Evolutionary conservation across 164 flowering plant species (phyloP), one percentile per base, ranked within the genome.

Genomic region (Umbilicus rupestris): DNA sequence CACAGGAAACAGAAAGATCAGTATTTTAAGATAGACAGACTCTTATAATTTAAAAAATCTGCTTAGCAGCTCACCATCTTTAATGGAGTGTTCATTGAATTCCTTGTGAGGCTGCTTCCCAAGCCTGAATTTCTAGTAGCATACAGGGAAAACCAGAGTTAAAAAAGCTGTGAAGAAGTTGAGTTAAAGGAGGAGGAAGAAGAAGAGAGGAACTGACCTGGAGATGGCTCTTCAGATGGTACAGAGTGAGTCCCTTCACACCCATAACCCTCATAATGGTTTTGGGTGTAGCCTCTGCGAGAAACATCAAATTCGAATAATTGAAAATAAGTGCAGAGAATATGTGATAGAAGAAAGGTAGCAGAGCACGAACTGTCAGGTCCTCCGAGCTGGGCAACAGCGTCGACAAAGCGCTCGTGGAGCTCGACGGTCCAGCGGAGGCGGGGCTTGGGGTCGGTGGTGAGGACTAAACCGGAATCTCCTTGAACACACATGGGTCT

Each of bases 91-190:
- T 76, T 94, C 99, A 73, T 76, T 87, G 82, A 85, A 91, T 29
- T 94, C 99, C 79, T 91, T 94, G 76, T 91, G 97, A n/a, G 99
- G 99, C 69, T 94, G 96, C 82, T 94, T 94, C 70, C 99, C 99
- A 35, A 94, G 94, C 83, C 99, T 87, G 80, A 89, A 94, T 88
- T 94, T 94, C 99, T 94, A 44, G 44, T 59, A 30, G 15, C 57
- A 63, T 62, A 50, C 57, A 68, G 42, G 22, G 47, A 64, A 70
- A 68, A 60, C 9, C 50, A 39, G 3, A 66, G 16, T 35, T 17
- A 30, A 44, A 14, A 46, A 73, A 41, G 37, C 33, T 33, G 29
- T 30, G 29, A 24, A 6, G 65, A 39, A 65, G 42, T 17, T 68
- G 72, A 15, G 64, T 52, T 31, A 16, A 20, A 68, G 20, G 65